phyloP scores from a whole-genome alignment of 2,329 filamentous ascomycete species.

The Ophiostoma himal-ulmi region DNA sequence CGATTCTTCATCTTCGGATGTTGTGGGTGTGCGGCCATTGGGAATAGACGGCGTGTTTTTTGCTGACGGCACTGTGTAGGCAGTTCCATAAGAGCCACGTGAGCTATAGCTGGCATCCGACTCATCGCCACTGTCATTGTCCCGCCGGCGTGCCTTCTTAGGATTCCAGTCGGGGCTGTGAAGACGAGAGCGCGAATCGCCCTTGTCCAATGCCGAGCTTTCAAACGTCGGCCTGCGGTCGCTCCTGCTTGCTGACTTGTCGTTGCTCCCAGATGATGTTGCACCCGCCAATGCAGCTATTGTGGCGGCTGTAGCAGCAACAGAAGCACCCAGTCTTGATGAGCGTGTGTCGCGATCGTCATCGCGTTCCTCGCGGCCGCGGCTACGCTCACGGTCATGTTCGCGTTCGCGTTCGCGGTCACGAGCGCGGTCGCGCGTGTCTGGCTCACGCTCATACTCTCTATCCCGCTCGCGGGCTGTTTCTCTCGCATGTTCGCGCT shows the following conservation, averaged over 20 bases:
- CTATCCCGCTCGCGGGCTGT: constrained; percentile 4
- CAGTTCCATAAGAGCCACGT: neutral
- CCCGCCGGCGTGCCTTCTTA: neutral
- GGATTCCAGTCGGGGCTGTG: constrained; percentile 2
- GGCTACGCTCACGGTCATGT: constrained; percentile 28
- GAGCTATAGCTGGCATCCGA: constrained; percentile 7
- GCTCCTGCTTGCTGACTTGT: neutral
- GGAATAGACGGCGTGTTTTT: neutral
- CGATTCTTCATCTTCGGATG: constrained; percentile 21
- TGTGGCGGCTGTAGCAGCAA: neutral
- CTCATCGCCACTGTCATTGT: neutral
- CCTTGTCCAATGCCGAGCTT: neutral
- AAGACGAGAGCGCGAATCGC: neutral
- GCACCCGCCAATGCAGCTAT: neutral
- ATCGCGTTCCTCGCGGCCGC: constrained; percentile 30
- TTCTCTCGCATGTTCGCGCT: neutral
- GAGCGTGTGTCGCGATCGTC: constrained; percentile 29
- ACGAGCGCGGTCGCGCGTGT: constrained; percentile 7
- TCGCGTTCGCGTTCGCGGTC: constrained; percentile 23
- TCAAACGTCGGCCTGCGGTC: neutral
- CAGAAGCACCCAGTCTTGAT: constrained; percentile 27
- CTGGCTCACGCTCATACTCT: constrained; percentile 5
- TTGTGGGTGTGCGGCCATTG: constrained; percentile 18
- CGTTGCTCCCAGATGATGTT: neutral
- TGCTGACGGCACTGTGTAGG: neutral